phyloP scores from a whole-genome alignment of 139 green algal species.

The Closterium sp. region DNA sequence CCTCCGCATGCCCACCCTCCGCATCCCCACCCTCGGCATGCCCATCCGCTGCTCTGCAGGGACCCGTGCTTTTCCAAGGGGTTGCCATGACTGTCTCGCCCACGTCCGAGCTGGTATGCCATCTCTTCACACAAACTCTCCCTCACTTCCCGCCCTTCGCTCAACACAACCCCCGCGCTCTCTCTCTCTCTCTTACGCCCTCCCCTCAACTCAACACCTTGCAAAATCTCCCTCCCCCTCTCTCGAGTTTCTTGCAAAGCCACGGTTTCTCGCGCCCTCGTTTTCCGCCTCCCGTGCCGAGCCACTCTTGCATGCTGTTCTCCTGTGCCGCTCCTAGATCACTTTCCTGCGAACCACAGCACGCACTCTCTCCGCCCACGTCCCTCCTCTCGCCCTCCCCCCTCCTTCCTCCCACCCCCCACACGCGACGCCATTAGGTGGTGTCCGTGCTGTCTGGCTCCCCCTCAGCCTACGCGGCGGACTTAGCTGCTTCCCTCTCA shows the following conservation, averaged over 20 bases:
- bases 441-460: constrained; percentile 47
- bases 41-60: constrained; percentile 3
- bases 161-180: not conserved
- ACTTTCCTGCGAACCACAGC: not conserved
- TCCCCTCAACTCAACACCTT: too few relatives aligned
- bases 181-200: not conserved
- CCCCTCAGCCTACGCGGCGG: constrained; percentile 19
- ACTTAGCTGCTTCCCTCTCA: constrained; percentile 4
- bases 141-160: too few relatives aligned
- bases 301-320: not conserved
- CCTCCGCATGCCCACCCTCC: not conserved
- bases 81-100: constrained; percentile 36
- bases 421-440: constrained; percentile 7
- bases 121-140: too few relatives aligned
- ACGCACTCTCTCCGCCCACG: not conserved
- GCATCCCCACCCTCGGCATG: not conserved
- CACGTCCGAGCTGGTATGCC: constrained; percentile 25
- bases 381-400: not conserved
- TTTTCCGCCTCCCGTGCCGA: too few relatives aligned
- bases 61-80: constrained; percentile 37
- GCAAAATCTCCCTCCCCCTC: too few relatives aligned
- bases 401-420: not conserved
- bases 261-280: too few relatives aligned
- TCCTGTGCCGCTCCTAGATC: not conserved
- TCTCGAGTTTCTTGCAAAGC: too few relatives aligned